Base-by-base conservation (phyloP, 352 stramenopile genomes). In the Phytophthora pisi region DNA sequence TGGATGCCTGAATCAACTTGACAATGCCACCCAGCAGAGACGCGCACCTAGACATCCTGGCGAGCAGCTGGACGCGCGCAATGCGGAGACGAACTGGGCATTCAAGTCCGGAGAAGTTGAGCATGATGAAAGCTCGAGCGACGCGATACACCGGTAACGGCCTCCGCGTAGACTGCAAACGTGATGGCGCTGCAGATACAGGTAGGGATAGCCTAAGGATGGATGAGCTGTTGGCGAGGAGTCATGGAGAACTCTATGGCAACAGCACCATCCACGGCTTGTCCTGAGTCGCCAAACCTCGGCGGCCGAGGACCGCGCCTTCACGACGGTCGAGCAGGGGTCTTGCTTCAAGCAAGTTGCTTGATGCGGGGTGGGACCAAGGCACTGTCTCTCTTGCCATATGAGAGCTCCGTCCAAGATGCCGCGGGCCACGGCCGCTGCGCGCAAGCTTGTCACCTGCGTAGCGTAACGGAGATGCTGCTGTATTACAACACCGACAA, bases 301-400 rank as follows among this genome's bases (percentile, higher is more conserved):
- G 24, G 24, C 24, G 24, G 24, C 24, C 24, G 24, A 26, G 24
- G 24, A 26, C 24, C 24, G 24, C 24, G 40, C 16, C 40, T 47
- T 47, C 15, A 47, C 40, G 36, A 42, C 4, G 36, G 36, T n/a
- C 31, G 31, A 38, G 31, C 31, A 15, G 5, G 31, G 24, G 24
- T 11, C 31, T 38, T 15, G 8, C 31, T 38, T 15, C 31, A 38
- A 38, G 31, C 31, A 38, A 38, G 31, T 26, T 26, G 24, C 24
- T 20, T 74, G 43, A 58, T 54, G 53, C 43, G 38, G 45, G 65
- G 65, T 72, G 65, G 65, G 65, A 70, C 55, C 66, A 73, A 69
- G 8, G 23, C 34, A 66, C 54, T 70, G 54, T 53, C 46, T 74
- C 66, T 74, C 55, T 66, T 66, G 42, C 42, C 66, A 73, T 47